Base-by-base conservation (phyloP, 2,329 filamentous ascomycete species). In the Chaetoscypha palmicola region DNA sequence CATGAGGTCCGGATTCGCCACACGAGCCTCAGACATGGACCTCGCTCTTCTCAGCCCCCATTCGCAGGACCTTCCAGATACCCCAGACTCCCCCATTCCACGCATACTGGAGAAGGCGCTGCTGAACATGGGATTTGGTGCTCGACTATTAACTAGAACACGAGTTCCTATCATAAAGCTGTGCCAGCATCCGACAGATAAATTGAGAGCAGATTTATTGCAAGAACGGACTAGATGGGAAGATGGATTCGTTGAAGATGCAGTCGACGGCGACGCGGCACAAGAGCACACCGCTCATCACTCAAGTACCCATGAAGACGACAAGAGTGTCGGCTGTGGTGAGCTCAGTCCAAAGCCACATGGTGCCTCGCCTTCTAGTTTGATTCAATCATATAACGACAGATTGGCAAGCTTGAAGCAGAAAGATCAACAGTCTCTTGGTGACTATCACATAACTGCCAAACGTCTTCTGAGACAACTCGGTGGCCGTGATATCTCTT, bases 1-100 rank as follows among this genome's bases (percentile, higher is more conserved):
- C 60, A 70, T 94, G 36, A 77, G 78, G 16, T 90, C 88, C 10
- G 89, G 89, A 0, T 94, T 94, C 64, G 90, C 86, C 3, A 88
- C 86, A 9, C 85, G 85, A 56, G 79, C 80, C n/a, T 91, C 89
- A 1, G 89, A 95, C 58, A 88, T 95, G 83, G 90, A 96, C 63
- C 74, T 95, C 22, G 85, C 83, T 7, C 74, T 94, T 24, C 68
- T 92, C 4, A 83, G 85, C 1, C 77, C 76, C 3, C 65, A 72
- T 38, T 82, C 83, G 1, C 59, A 64, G 16, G 66, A 73, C 34
- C 68, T 74, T 40, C 70, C 73, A 2, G 72, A 78, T 48, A 68
- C 69, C 11, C 61, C 71, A 12, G 72, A 73, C 23, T 81, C 78
- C 4, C 69, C 74, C 1, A 80, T 92, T 43, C 87, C 87, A 1